These are phyloP conservation scores for Biscogniauxia marginata DNA, from an alignment of 2,329 filamentous ascomycete genomes.

Conservation along the genomic window DNA sequence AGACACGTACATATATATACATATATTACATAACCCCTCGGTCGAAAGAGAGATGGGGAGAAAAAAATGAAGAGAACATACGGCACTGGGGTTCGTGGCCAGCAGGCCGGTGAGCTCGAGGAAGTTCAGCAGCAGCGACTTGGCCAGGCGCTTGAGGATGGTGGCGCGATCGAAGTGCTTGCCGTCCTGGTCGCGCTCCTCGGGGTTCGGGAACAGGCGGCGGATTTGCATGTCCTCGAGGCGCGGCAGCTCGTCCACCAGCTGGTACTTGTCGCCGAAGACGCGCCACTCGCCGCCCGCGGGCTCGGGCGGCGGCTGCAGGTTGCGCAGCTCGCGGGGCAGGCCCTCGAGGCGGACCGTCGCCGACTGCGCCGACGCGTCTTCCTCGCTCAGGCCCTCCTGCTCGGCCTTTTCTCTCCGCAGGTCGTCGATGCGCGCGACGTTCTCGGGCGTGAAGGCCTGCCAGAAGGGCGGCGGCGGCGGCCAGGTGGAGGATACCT, in stretches of 20 bases:
- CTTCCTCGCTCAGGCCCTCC: constrained; percentile 2
- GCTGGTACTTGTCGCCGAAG: constrained; percentile 23
- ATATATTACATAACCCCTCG: too few relatives aligned
- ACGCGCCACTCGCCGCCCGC: constrained; percentile 57
- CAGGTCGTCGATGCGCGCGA: constrained; percentile 52
- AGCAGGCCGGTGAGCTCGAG: constrained; percentile 77
- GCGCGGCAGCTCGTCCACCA: constrained; percentile 38
- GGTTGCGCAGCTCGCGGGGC: constrained; percentile 69
- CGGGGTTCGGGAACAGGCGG: constrained; percentile 46
- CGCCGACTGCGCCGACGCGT: constrained; percentile 18
- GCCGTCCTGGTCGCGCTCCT: constrained; percentile 45
- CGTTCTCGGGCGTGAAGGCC: constrained; percentile 76
- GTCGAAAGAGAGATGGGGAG: background rate
- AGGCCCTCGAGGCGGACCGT: constrained; percentile 46
- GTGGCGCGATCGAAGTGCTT: constrained; percentile 62
- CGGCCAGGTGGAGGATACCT: constrained; percentile 69
- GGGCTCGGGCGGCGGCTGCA: constrained; percentile 80
- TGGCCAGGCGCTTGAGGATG: constrained; percentile 74
- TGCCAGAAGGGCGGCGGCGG: constrained; percentile 88
- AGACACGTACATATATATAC: too few relatives aligned
- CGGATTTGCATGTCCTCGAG: constrained; percentile 75
- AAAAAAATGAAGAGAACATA: constrained; percentile 25
- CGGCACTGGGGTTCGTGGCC: constrained; percentile 60
- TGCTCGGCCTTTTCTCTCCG: constrained; percentile 39
- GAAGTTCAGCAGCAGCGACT: constrained; percentile 85